Evolutionary conservation across 2,329 filamentous ascomycete species (phyloP), one percentile per base, ranked within the genome.

Genomic region (Aureobasidium melanogenum): DNA sequence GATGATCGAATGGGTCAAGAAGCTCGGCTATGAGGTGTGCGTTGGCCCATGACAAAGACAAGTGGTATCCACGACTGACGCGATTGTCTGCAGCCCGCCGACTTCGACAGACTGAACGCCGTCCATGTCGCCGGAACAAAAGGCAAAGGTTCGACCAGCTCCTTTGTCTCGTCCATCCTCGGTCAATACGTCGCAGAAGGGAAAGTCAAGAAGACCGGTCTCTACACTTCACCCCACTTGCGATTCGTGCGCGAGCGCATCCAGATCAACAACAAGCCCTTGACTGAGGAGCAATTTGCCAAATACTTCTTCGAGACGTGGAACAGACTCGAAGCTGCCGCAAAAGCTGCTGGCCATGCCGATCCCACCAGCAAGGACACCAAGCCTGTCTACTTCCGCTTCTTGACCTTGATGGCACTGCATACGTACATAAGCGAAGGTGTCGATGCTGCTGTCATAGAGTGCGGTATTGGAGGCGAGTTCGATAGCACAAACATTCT

Each of bases 111-210:
- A 10, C 69, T 88, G 64, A 86, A 82, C 63, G 76, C 81, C 66
- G 84, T 97, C 63, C 93, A 97, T 71, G 85, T 97, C 48, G 89
- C 93, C 1, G 93, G 93, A 14, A 97, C 92, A 5, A 97, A 97
- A 73, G 93, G 93, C 63, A 97, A 97, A 73, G 92, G 92, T 43
- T 94, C 89, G 2, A 91, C 91, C 0, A 90, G 88, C 66, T 88
- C 92, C 10, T 93, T 92, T 72, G 83, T 91, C 22, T 90, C 91
- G 15, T 86, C 86, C 2, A 89, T 96, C 64, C 79, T 96, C n/a
- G 76, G 80, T 3, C 83, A 87, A 67, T 87, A 87, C 69, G 68
- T 77, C 68, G 75, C 64, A 63, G 15, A 50, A 10, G 44, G 32
- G n/a, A 56, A 41, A 15, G 73, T 72, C 24, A 74, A 74, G 73